phyloP scores from a whole-genome alignment of 208 protist species.

The Blastocrithidia nonstop region DNA sequence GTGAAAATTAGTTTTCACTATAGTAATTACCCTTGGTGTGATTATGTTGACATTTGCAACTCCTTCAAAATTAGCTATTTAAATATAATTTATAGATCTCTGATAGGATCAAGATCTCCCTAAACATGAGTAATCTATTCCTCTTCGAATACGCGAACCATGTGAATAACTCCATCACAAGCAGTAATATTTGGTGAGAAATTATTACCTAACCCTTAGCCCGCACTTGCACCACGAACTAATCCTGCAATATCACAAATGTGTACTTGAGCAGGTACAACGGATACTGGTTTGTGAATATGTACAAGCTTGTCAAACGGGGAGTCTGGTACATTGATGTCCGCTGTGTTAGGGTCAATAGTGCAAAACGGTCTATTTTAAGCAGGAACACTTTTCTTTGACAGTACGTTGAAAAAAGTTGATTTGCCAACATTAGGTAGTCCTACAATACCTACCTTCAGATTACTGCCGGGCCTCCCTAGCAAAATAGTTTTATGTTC shows the following conservation, averaged over 20 bases:
- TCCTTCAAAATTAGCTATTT: constrained; percentile 96
- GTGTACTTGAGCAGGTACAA: constrained; percentile 91
- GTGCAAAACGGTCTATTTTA: constrained; percentile 99
- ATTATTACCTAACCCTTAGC: constrained; percentile 97
- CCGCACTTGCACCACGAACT: constrained; percentile 92
- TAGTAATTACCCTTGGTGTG: no score
- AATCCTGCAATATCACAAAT: constrained; percentile 98
- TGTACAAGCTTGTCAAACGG: constrained; percentile 95
- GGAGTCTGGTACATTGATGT: constrained; percentile 95
- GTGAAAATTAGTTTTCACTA: no score
- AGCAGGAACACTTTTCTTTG: constrained; percentile 89
- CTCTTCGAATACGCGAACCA: constrained; percentile 95
- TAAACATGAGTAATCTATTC: constrained; percentile 96
- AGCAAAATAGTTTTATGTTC: constrained; percentile 78
- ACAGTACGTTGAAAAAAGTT: constrained; percentile 96
- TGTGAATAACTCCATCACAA: constrained; percentile 97
- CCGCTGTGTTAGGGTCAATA: constrained; percentile 92
- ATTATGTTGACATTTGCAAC: no score
- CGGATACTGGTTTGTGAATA: constrained; percentile 87
- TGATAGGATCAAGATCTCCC: constrained; percentile 93
- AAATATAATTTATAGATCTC: constrained; percentile 96
- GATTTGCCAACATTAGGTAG: constrained; percentile 98
- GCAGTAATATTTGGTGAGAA: constrained; percentile 97
- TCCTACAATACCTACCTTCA: constrained; percentile 95
- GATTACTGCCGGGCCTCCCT: constrained; percentile 81